Evolutionary conservation across 257 asterid species (phyloP).

Genomic region (Salvia splendens): DNA sequence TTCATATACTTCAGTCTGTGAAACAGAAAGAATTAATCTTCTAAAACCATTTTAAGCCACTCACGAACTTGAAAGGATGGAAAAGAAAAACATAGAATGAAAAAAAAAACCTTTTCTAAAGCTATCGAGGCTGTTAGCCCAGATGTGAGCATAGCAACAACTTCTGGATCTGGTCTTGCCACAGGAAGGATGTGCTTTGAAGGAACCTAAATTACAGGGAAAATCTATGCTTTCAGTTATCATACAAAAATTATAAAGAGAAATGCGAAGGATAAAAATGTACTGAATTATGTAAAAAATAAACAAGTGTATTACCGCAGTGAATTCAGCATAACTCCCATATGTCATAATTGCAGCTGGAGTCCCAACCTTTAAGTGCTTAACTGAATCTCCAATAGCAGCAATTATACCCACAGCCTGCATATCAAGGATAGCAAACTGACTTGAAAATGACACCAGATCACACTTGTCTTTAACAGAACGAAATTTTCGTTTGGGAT

Average conservation of each 20-base stretch:
- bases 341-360: slow-evolving; percentile 95
- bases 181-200: slow-evolving; percentile 90
- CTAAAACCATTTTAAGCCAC: slow-evolving; percentile 22
- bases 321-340: slow-evolving; percentile 88
- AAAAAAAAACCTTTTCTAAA: slow-evolving; percentile 72
- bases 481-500: slow-evolving; percentile 4
- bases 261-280: not conserved
- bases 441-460: slow-evolving; percentile 16
- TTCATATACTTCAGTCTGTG: slow-evolving; percentile 12
- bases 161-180: slow-evolving; percentile 93
- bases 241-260: slow-evolving; percentile 3
- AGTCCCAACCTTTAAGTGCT: slow-evolving; percentile 75
- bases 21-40: slow-evolving; percentile 6
- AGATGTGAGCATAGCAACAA: slow-evolving; percentile 97
- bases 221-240: slow-evolving; percentile 26
- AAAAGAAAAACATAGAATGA: slow-evolving; percentile 20
- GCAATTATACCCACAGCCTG: slow-evolving; percentile 98
- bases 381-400: slow-evolving; percentile 85
- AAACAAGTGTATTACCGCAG: slow-evolving; percentile 49
- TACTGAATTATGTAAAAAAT: slow-evolving; percentile 5
- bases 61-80: not conserved
- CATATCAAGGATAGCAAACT: slow-evolving; percentile 28
- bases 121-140: slow-evolving; percentile 97
- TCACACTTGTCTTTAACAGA: not conserved
- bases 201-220: slow-evolving; percentile 54